These are phyloP conservation scores for Fusarium sp. DNA, from an alignment of 2,329 filamentous ascomycete species.

Conservation along the genomic window DNA sequence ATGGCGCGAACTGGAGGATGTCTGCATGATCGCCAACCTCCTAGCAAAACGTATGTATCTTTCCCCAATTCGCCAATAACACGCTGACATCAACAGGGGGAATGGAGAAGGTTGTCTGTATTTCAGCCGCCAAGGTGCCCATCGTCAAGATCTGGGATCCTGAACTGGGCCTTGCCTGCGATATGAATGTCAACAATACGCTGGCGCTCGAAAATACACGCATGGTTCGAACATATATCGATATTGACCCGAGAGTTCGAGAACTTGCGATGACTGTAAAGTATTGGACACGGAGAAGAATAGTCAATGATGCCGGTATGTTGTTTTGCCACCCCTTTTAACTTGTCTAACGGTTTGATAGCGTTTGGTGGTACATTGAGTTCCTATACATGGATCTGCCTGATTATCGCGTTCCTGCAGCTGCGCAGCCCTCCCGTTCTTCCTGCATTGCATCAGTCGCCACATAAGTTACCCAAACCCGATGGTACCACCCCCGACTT, in stretches of 20 bases:
- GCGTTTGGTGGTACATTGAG: conserved; percentile 93
- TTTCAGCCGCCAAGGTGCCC: conserved; percentile 92
- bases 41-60: conserved; percentile 79
- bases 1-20: conserved; percentile 85
- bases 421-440: conserved; percentile 83
- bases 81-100: conserved; percentile 71
- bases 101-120: conserved; percentile 96
- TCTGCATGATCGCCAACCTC: conserved; percentile 89
- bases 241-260: conserved; percentile 88
- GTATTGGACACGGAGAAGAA: conserved; percentile 91
- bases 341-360: conserved; percentile 49
- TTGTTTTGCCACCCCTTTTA: conserved; percentile 13
- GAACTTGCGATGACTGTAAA: conserved; percentile 97
- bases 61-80: not conserved
- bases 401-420: conserved; percentile 96
- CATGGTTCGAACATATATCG: conserved; percentile 97
- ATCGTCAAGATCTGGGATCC: conserved; percentile 99
- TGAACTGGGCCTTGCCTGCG: conserved; percentile 85
- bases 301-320: conserved; percentile 96
- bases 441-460: conserved; percentile 80
- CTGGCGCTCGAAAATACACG: conserved; percentile 93
- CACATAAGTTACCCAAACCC: conserved; percentile 57
- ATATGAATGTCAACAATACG: conserved; percentile 99
- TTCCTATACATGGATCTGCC: conserved; percentile 99
- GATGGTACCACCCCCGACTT: conserved; percentile 79